Base-by-base conservation (phyloP, 2,329 filamentous ascomycete species). In the Phyllosticta paracitricarpa region DNA sequence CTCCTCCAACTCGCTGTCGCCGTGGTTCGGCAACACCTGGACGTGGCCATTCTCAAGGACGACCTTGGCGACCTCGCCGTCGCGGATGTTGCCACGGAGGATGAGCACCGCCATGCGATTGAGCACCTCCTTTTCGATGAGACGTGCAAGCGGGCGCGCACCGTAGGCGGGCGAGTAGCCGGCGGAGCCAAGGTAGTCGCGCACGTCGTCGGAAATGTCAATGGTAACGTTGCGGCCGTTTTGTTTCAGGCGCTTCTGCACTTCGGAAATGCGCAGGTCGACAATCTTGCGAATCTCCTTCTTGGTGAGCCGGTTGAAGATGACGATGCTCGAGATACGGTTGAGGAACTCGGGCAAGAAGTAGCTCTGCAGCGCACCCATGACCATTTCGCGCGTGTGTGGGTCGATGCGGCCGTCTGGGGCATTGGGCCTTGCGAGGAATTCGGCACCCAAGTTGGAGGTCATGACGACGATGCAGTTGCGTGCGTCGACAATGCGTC, bases 381-480 rank as follows among this genome's bases (percentile, higher is more conserved):
- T 95, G 70, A 99, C 93, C 64, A 97, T 81, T 72, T 97, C 92
- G 64, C 84, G 84, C 0, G 92, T 97, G 1, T 88, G 86, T 0
- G 86, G 81, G 68, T 99, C 94, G 66, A 99, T 94, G 71, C 81
- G 86, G 68, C 93, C 93, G 68, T 95, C 89, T 58, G 87, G 84
- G 58, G 83, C 84, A 61, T 87, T 86, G 17, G 89, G 88, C 24
- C 91, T 88, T 51, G 89, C 79, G n/a, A 99, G 87, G 74, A 87
- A 96, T 74, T 97, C 94, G 33, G 94, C 94, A 66, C 94, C 94
- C 64, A 99, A 76, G 79, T 99, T 99, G 70, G 91, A 97, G 0
- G 94, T 99, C 91, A 99, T 96, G 76, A 99, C 94, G 53, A 99
- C 93, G 67, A 99, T 97, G 73, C 93, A 97, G 82, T 99, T 99